Evolutionary conservation across 73 alveolate genomes (phyloP).

Genomic region (Stentor roeselii): DNA sequence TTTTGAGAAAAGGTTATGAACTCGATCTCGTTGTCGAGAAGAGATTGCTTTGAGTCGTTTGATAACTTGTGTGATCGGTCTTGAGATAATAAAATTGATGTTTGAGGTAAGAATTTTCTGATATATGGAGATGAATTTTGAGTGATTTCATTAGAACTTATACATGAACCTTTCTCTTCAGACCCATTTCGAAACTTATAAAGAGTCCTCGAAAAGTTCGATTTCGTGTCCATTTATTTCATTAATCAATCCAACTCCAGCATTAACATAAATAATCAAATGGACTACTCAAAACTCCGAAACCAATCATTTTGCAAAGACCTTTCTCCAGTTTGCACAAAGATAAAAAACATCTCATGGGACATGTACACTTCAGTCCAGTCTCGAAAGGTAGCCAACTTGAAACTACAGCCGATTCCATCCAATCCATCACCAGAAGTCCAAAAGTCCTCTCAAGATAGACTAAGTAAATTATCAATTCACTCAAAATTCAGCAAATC

Average conservation of each 20-base stretch:
- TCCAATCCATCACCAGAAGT: background rate
- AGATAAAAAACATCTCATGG: background rate
- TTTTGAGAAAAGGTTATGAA: background rate
- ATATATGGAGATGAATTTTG: background rate
- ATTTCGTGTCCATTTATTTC: too few species aligned
- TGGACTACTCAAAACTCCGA: constrained; percentile 66
- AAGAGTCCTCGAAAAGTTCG: too few species aligned
- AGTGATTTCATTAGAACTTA: too few species aligned
- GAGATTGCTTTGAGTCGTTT: background rate
- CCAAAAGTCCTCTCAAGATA: background rate
- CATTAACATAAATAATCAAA: background rate
- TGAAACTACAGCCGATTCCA: background rate
- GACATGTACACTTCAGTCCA: background rate
- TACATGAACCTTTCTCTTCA: too few species aligned
- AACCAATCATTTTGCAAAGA: background rate
- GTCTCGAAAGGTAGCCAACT: background rate
- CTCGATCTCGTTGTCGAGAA: background rate
- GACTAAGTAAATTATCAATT: background rate
- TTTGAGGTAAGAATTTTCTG: background rate
- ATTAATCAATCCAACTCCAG: background rate
- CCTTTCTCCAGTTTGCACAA: background rate
- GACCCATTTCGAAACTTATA: too few species aligned
- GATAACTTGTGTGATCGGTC: background rate
- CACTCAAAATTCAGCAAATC: background rate
- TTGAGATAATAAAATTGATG: background rate